These are phyloP conservation scores for Saksenaea oblongispora DNA, from an alignment of 371 early-diverging fungal species.

Conservation along the genomic window DNA sequence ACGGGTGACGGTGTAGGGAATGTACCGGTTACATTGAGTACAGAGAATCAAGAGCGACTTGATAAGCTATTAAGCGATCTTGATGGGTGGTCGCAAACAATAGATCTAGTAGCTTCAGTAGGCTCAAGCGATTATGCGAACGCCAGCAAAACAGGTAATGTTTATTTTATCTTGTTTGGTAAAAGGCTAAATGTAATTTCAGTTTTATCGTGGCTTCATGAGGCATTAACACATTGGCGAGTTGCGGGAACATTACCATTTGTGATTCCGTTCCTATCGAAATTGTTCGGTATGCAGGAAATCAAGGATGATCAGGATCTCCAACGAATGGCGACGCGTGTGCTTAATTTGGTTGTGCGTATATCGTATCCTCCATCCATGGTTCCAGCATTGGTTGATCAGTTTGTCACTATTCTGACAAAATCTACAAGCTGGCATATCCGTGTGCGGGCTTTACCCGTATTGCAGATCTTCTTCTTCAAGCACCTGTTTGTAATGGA, in stretches of 20 bases:
- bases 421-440: conserved; percentile 74
- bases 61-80: conserved; percentile 26
- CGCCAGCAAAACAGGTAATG: conserved; percentile 73
- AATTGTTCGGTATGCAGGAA: conserved; percentile 74
- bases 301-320: conserved; percentile 77
- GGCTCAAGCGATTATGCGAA: conserved; percentile 63
- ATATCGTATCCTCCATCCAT: conserved; percentile 58
- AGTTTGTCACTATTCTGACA: conserved; percentile 57
- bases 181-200: neutral
- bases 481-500: conserved; percentile 67
- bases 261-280: conserved; percentile 54
- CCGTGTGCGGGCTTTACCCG: conserved; percentile 69
- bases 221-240: conserved; percentile 53
- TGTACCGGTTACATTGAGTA: conserved; percentile 37
- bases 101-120: conserved; percentile 29
- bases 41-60: conserved; percentile 29
- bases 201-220: conserved; percentile 72
- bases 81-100: conserved; percentile 44
- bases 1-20: conserved; percentile 36
- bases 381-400: conserved; percentile 52
- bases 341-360: conserved; percentile 54
- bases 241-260: conserved; percentile 58
- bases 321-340: conserved; percentile 57
- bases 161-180: neutral
- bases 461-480: conserved; percentile 81